A percentile compares a stretch with the other conserved stretches of the same genome.
phyloP scores from a whole-genome alignment of 371 early-diverging fungal species.

The Mucor circinelloides region DNA sequence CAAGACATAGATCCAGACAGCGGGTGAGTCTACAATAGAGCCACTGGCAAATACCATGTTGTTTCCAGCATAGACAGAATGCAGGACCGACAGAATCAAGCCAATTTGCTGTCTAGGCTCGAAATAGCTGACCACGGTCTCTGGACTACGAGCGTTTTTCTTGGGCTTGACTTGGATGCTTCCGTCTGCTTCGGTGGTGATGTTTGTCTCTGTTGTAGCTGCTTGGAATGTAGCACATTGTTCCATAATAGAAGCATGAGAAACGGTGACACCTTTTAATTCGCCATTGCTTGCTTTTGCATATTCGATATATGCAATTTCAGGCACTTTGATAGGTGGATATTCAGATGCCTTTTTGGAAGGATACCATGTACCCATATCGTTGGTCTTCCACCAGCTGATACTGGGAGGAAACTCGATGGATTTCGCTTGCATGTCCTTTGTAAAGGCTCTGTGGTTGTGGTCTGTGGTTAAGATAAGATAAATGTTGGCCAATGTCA shows the following conservation, averaged over 20 bases:
- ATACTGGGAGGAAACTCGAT: slow-evolving; percentile 67
- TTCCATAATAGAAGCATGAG: slow-evolving; percentile 76
- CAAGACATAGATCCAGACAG: slow-evolving; percentile 71
- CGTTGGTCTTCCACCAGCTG: slow-evolving; percentile 80
- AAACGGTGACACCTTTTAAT: slow-evolving; percentile 82
- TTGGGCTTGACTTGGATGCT: slow-evolving; percentile 17
- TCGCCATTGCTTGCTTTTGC: slow-evolving; percentile 82
- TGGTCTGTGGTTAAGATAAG: slow-evolving; percentile 82
- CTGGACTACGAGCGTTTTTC: slow-evolving; percentile 17
- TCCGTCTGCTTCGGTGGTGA: background rate
- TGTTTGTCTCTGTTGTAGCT: slow-evolving; percentile 26
- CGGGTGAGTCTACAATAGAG: slow-evolving; percentile 64
- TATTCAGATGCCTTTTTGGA: slow-evolving; percentile 53
- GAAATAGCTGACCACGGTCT: slow-evolving; percentile 65
- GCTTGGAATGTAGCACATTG: slow-evolving; percentile 59
- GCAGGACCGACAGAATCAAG: slow-evolving; percentile 66
- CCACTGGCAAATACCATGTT: slow-evolving; percentile 68
- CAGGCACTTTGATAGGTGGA: slow-evolving; percentile 47
- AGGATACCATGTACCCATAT: slow-evolving; percentile 64
- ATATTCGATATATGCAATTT: slow-evolving; percentile 87
- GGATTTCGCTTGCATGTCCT: slow-evolving; percentile 63
- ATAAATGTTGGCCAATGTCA: slow-evolving; percentile 65
- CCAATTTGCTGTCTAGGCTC: slow-evolving; percentile 89
- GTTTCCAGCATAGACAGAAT: slow-evolving; percentile 74
- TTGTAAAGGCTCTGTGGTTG: slow-evolving; percentile 70